Evolutionary conservation across 2,329 filamentous ascomycete genomes (phyloP), one percentile per base, ranked within the genome.

Genomic region (Curvularia hawaiiensis): DNA sequence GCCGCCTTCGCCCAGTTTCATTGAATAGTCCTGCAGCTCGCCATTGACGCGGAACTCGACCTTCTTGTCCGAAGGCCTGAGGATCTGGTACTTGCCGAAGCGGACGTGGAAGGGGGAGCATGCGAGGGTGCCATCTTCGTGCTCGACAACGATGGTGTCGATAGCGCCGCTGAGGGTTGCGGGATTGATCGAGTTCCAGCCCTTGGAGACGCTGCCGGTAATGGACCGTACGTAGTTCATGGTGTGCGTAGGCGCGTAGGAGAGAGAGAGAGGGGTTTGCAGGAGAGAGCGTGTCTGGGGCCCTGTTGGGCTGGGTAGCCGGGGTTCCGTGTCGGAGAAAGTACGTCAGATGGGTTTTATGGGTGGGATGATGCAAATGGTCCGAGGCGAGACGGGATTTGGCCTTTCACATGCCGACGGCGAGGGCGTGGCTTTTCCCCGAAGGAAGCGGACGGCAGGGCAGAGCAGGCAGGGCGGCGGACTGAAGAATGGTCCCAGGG

Each of bases 141-240:
- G 92, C 78, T 99, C 92, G 58, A 99, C 92, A 54, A 99, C 94
- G 67, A 99, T 97, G 68, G 98, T 94, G 83, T 99, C 95, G 80
- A 99, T 98, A 73, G 95, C 95, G 73, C 95, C 95, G 80, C 92
- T 97, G 56, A 99, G 86, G 12, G 95, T 99, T 44, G 95, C 92
- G 50, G 95, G 95, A 78, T 99, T 99, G 83, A 99, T 96, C 26
- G 93, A 97, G 79, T 99, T 99, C 95, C 95, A 99, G 77, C 95
- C 94, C 80, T 95, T 97, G 69, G 93, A 96, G 70, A 99, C 94
- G 51, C 92, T 96, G 76, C 93, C 93, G 78, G 92, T 95, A 70
- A 98, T 86, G 73, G 93, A 96, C 68, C 95, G 87, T 67, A 98
- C 93, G 90, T 98, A 98, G 84, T 98, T 93, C 95, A 98, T 98